These are phyloP conservation scores for Podila epigama DNA, from an alignment of 192 early-diverging fungal species.

Conservation along the genomic window DNA sequence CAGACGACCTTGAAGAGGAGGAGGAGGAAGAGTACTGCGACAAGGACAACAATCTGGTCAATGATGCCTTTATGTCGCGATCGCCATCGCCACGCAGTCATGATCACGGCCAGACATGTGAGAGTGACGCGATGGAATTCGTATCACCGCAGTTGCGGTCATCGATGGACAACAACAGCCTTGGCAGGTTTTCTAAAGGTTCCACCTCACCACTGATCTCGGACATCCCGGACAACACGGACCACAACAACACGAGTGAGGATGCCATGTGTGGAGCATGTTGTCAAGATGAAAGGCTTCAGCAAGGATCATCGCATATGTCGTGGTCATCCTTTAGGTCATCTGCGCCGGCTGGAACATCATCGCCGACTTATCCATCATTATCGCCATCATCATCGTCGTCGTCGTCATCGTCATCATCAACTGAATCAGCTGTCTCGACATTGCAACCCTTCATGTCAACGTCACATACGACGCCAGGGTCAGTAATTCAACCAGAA, in stretches of 20 bases:
- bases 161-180: neutral
- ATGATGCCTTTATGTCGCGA: conserved; percentile 12
- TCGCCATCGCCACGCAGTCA: no score
- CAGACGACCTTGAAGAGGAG: conserved; percentile 5
- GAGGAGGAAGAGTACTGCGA: conserved; percentile 15
- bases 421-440: neutral
- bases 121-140: neutral
- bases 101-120: neutral
- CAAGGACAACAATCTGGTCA: no score
- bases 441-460: no score
- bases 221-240: neutral
- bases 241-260: no score
- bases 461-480: no score
- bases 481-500: no score
- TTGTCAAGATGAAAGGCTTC: no score
- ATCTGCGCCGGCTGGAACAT: no score
- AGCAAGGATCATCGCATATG: no score
- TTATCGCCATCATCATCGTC: conserved; percentile 14
- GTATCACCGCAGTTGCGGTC: neutral
- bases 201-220: neutral
- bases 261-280: no score
- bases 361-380: no score
- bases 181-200: conserved; percentile 10
- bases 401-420: neutral
- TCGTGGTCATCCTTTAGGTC: no score